Evolutionary conservation across 768 basidiomycete species (phyloP).

Genomic region (Trametes cinnabarina): DNA sequence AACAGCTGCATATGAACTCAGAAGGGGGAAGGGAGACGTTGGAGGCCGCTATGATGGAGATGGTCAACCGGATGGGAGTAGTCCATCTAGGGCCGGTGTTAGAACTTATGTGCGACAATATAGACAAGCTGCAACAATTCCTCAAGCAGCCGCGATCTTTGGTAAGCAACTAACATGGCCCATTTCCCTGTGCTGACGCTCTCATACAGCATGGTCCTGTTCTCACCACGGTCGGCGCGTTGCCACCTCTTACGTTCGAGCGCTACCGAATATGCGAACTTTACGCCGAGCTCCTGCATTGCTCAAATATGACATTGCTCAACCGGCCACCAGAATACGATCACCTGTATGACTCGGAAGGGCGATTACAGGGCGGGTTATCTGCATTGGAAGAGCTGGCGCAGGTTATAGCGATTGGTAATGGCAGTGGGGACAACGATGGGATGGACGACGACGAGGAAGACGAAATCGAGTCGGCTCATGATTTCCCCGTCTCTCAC

Average conservation of each 20-base stretch:
- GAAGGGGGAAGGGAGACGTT: conserved; percentile 65
- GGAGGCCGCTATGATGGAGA: conserved; percentile 72
- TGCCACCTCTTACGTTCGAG: conserved; percentile 87
- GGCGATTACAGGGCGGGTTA: conserved; percentile 85
- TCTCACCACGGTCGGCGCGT: conserved; percentile 68
- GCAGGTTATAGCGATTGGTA: conserved; percentile 70
- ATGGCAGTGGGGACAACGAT: conserved; percentile 54
- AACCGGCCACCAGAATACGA: conserved; percentile 74
- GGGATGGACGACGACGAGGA: conserved; percentile 57
- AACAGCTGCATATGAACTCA: conserved; percentile 49
- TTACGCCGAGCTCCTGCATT: conserved; percentile 94
- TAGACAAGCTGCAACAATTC: conserved; percentile 69
- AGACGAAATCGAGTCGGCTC: conserved; percentile 61
- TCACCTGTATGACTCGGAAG: conserved; percentile 75
- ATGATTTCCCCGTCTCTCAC: conserved; percentile 66
- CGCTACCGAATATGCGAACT: conserved; percentile 95
- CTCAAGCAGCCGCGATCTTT: conserved; percentile 71
- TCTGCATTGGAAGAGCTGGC: conserved; percentile 83
- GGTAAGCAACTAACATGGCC: conserved; percentile 45
- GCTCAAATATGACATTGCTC: conserved; percentile 95
- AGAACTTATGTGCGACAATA: conserved; percentile 63
- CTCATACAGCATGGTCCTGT: conserved; percentile 57
- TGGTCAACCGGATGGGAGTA: conserved; percentile 83
- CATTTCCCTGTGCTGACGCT: conserved; percentile 11
- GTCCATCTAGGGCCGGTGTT: conserved; percentile 87